Percentiles rank a stretch among this genome's conserved stretches.
Conservation (phyloP, 305 asterid genomes). For the Fraxinus ornus region DNA sequence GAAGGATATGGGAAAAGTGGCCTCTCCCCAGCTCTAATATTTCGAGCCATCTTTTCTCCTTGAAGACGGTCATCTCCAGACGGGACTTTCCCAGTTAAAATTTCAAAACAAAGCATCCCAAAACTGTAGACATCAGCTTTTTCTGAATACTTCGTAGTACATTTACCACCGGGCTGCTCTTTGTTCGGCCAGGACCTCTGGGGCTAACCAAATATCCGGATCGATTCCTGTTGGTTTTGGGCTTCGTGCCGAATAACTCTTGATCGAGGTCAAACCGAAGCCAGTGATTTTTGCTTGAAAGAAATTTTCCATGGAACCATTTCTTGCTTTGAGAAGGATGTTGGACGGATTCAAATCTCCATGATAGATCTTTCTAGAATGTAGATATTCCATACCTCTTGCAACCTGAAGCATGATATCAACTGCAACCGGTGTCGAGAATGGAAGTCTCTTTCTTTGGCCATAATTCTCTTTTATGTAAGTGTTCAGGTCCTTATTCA, state of each 20-base stretch:
- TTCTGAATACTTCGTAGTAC: constrained; percentile 42
- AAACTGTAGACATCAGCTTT: constrained; percentile 81
- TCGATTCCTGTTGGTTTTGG: constrained; percentile 36
- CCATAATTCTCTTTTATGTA: constrained; percentile 57
- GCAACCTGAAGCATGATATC: constrained; percentile 85
- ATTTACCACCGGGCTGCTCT: constrained; percentile 39
- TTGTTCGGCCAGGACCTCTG: constrained; percentile 64
- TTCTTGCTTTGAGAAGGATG: constrained; percentile 57
- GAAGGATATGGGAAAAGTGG: constrained; percentile 79
- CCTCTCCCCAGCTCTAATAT: constrained; percentile 72
- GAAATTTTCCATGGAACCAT: constrained; percentile 45
- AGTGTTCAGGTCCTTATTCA: constrained; percentile 58
- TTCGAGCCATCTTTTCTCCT: constrained; percentile 66
- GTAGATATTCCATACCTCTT: constrained; percentile 81
- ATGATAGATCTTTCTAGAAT: constrained; percentile 49
- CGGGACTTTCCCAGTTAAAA: constrained; percentile 74
- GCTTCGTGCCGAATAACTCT: constrained; percentile 32
- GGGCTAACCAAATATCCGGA: constrained; percentile 69
- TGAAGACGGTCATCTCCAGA: constrained; percentile 68
- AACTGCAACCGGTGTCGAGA: constrained; percentile 59
- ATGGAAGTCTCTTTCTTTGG: constrained; percentile 52
- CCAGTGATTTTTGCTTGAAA: constrained; percentile 64
- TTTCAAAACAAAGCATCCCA: constrained; percentile 78
- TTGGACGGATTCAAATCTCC: constrained; percentile 68
- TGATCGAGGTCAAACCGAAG: constrained; percentile 47